Evolutionary conservation across 306 rosid genomes (phyloP).

Genomic region (Parietaria judaica): DNA sequence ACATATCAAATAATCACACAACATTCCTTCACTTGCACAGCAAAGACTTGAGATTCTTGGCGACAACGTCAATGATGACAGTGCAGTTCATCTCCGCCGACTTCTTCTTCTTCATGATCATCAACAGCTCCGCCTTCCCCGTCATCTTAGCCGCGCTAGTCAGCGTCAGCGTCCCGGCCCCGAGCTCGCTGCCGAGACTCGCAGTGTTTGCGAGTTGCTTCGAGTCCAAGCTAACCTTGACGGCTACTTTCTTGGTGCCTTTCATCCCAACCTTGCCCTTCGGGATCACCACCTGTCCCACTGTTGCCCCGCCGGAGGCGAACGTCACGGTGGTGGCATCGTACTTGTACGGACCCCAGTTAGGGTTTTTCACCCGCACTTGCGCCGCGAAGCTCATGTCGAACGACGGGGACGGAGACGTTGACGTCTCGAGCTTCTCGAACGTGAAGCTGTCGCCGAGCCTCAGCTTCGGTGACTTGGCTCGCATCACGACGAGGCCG

Average conservation of each 20-base stretch:
- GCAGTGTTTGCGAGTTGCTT: neutral
- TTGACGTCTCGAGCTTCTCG: neutral
- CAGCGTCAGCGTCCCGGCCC: constrained; percentile 12
- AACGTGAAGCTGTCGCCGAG: neutral
- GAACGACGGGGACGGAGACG: constrained; percentile 6
- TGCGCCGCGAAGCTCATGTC: constrained; percentile 21
- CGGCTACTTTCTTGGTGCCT: constrained; percentile 20
- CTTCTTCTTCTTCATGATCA: constrained; percentile 22
- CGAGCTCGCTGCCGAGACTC: constrained; percentile 16
- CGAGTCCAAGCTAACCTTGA: constrained; percentile 19
- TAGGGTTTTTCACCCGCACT: constrained; percentile 19
- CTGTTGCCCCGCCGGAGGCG: constrained; percentile 7
- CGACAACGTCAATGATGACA: constrained; percentile 14
- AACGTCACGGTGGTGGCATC: constrained; percentile 11
- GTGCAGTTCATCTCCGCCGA: constrained; percentile 21
- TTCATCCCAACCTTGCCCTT: constrained; percentile 18
- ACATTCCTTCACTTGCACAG: neutral
- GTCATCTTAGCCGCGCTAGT: constrained; percentile 15
- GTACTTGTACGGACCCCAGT: constrained; percentile 25
- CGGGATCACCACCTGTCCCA: constrained; percentile 16
- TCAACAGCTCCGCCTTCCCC: constrained; percentile 22
- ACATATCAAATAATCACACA: neutral
- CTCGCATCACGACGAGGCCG: constrained; percentile 16
- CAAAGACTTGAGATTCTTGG: constrained; percentile 2
- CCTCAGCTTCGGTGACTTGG: constrained; percentile 15